Evolutionary conservation across 73 alveolate genomes (phyloP).

Genomic region (Paramecium caudatum): DNA sequence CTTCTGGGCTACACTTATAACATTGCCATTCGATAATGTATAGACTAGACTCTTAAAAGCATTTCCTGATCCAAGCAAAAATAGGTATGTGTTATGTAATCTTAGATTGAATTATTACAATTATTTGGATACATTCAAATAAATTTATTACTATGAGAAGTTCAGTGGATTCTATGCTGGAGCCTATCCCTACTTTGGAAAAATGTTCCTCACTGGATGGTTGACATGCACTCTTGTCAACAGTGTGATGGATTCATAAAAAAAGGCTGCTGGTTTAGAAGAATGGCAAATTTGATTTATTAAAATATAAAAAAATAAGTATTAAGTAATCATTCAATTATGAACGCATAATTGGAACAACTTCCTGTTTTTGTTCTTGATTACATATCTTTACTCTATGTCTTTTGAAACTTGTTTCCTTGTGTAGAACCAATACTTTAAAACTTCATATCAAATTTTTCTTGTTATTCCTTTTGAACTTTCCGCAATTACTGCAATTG

Average conservation of each 20-base stretch:
- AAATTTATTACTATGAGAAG: conserved; percentile 62
- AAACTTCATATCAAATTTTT: too few species aligned
- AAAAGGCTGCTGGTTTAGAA: conserved; percentile 75
- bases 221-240: conserved; percentile 59
- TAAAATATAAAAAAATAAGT: background rate
- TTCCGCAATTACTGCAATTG: too few species aligned
- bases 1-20: conserved; percentile 68
- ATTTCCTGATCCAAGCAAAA: conserved; percentile 72
- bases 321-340: too few species aligned
- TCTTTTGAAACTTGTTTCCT: too few species aligned
- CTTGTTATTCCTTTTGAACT: too few species aligned
- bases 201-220: conserved; percentile 70
- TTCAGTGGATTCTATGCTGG: conserved; percentile 69
- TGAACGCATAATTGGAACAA: too few species aligned
- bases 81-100: background rate
- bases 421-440: too few species aligned
- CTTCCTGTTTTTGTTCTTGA: too few species aligned
- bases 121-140: conserved; percentile 49
- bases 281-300: conserved; percentile 78
- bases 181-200: conserved; percentile 47
- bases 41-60: conserved; percentile 59
- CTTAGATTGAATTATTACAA: conserved; percentile 60
- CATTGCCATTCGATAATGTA: conserved; percentile 74
- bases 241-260: conserved; percentile 50
- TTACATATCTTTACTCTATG: too few species aligned